Conservation (phyloP, 768 basidiomycete species). For the Kondoa subrosea region DNA sequence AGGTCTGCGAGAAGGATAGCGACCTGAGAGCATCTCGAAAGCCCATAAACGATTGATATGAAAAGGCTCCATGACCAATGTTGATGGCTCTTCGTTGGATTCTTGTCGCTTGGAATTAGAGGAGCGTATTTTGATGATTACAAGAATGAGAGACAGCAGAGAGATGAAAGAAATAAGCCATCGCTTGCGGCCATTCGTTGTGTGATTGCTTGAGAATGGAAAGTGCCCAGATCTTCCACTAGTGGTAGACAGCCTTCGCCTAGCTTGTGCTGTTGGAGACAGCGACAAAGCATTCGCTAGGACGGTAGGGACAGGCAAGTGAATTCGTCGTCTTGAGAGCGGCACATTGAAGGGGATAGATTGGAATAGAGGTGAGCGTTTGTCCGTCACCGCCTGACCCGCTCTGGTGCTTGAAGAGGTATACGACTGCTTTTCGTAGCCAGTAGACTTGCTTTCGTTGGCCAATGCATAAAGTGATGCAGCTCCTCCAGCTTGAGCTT, state of each 20-base stretch:
- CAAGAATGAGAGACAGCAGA: background rate
- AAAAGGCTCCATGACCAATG: conserved; percentile 33
- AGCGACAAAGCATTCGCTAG: background rate
- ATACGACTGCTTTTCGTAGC: background rate
- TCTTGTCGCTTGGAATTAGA: background rate
- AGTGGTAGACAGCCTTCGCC: background rate
- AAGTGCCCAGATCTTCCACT: background rate
- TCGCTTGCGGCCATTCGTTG: background rate
- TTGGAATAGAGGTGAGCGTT: background rate
- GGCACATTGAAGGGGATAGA: background rate
- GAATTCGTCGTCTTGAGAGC: background rate
- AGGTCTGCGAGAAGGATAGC: conserved; percentile 46
- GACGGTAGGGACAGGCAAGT: background rate
- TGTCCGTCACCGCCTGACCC: background rate
- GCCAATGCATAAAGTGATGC: too few relatives aligned
- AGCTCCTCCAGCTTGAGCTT: too few relatives aligned
- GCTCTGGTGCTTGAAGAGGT: background rate
- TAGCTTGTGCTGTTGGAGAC: background rate
- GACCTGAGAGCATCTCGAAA: conserved; percentile 86
- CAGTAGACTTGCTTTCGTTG: background rate
- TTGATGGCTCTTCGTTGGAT: conserved; percentile 28
- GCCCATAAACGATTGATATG: conserved; percentile 83
- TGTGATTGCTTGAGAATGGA: background rate
- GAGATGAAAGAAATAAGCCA: background rate
- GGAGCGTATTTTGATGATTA: background rate